Percentiles rank a stretch among this genome's conserved stretches.
phyloP scores from a whole-genome alignment of 306 rosid species.

The Castanea sativa region DNA sequence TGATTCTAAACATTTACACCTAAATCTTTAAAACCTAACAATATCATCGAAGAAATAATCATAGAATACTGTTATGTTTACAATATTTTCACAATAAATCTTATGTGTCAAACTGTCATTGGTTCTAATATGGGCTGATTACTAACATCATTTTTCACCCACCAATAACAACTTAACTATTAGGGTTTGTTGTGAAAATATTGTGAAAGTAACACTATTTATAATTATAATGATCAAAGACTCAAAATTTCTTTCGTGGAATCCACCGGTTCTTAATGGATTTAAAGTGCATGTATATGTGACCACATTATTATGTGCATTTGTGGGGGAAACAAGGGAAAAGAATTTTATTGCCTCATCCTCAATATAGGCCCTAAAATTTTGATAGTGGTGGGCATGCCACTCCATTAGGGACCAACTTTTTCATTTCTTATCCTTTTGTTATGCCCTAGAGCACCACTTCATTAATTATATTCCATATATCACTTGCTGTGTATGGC shows the following conservation, averaged over 20 bases:
- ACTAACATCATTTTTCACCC: too few relatives aligned
- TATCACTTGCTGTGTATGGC: too few relatives aligned
- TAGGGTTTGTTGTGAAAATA: too few relatives aligned
- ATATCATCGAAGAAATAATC: too few relatives aligned
- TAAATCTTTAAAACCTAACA: too few relatives aligned
- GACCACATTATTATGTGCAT: neutral
- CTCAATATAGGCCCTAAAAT: conserved; percentile 13
- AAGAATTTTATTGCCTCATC: conserved; percentile 24
- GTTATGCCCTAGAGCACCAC: neutral
- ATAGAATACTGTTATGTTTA: too few relatives aligned
- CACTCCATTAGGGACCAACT: neutral
- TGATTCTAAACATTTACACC: too few relatives aligned
- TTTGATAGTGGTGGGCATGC: neutral
- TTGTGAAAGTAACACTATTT: neutral
- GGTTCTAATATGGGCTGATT: too few relatives aligned
- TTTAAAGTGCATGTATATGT: neutral
- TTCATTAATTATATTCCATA: neutral
- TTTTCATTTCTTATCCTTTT: neutral
- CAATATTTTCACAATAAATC: too few relatives aligned
- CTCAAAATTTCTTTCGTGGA: conserved; percentile 18
- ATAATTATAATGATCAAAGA: neutral
- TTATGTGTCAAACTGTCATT: too few relatives aligned
- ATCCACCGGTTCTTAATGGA: conserved; percentile 21
- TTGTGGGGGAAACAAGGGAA: conserved; percentile 19
- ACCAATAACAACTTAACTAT: too few relatives aligned